A percentile compares a stretch with the other conserved stretches of the same genome.
phyloP scores from a whole-genome alignment of 2,329 filamentous ascomycete species.

The Cladosporium phlei region DNA sequence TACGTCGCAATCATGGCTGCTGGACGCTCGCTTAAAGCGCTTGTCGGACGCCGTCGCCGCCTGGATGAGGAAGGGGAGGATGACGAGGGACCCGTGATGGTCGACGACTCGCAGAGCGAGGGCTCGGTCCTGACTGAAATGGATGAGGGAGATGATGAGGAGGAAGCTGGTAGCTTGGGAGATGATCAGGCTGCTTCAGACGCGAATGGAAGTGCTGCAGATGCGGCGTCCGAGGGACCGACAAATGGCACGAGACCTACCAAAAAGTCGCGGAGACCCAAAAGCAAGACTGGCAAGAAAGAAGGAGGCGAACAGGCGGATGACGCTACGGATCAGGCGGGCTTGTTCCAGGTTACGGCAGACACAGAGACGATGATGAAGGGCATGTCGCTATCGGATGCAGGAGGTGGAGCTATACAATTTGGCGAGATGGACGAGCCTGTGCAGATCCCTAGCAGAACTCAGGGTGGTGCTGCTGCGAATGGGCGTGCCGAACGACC shows the following conservation, averaged over 20 bases:
- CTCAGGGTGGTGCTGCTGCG: slow-evolving; percentile 1
- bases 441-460: slow-evolving; percentile 8
- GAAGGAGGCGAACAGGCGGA: slow-evolving; percentile 52
- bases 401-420: slow-evolving; percentile 7
- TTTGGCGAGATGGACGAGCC: slow-evolving; percentile 12
- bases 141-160: slow-evolving; percentile 42
- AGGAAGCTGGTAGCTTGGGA: slow-evolving; percentile 39
- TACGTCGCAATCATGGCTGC: slow-evolving; percentile 41
- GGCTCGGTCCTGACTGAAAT: slow-evolving; percentile 52
- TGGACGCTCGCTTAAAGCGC: slow-evolving; percentile 56
- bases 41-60: slow-evolving; percentile 63
- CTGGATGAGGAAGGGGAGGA: slow-evolving; percentile 68
- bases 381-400: slow-evolving; percentile 40
- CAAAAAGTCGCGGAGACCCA: slow-evolving; percentile 33
- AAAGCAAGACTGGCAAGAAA: slow-evolving; percentile 29
- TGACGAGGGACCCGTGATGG: slow-evolving; percentile 50
- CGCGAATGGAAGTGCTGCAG: slow-evolving; percentile 20
- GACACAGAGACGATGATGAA: slow-evolving; percentile 58
- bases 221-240: slow-evolving; percentile 24
- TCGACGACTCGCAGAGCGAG: slow-evolving; percentile 61
- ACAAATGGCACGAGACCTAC: slow-evolving; percentile 22
- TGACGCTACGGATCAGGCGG: slow-evolving; percentile 27
- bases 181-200: slow-evolving; percentile 13
- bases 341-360: slow-evolving; percentile 40
- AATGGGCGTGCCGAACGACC: slow-evolving; percentile 47